Evolutionary conservation across 2,329 filamentous ascomycete species (phyloP), one percentile per base, ranked within the genome.

Genomic region (Clonostachys solani): DNA sequence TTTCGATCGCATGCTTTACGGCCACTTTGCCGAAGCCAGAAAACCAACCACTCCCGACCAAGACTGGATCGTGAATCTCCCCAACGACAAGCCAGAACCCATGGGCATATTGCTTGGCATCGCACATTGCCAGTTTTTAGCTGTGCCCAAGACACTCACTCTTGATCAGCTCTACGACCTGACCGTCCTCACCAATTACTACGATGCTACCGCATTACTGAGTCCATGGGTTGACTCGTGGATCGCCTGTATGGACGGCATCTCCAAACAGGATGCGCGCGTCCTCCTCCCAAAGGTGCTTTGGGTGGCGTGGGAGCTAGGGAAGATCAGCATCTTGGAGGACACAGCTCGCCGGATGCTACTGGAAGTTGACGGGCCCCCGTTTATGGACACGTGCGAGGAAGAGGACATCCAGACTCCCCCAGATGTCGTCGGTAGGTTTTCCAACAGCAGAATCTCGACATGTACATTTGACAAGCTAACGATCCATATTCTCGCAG

Each of bases 241-340:
- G 58, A 52, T 57, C 44, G 29, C 44, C 2, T 46, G 49, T 1
- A 44, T 54, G 12, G 52, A 51, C 8, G 53, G 54, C 4, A 48
- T 49, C 16, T 45, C 44, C 4, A 46, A 29, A 10, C 8, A 46
- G 1, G 49, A 54, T 8, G 53, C 53, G 3, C 51, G 50, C 15
- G 47, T 47, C 5, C 44, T 50, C 9, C 45, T 57, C 44, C 50
- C 56, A 10, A 58, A 60, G 43, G 37, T 61, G 4, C 44, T 65
- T 4, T 64, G 60, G 54, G 55, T 65, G 4, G 51, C 58, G 1
- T 66, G 62, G 57, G 61, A 64, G 49, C 47, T 66, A 19, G 63
- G 63, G 1, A 47, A 54, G 10, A 45, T 50, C 5, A 49, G 55
- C 6, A 44, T 49, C 2, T 64, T 66, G 35, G 42, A 49, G 19